Percentiles rank a stretch among this genome's conserved stretches.
Conservation (phyloP, 2,329 filamentous ascomycete genomes). For the Ophiostoma novo-ulmi region DNA sequence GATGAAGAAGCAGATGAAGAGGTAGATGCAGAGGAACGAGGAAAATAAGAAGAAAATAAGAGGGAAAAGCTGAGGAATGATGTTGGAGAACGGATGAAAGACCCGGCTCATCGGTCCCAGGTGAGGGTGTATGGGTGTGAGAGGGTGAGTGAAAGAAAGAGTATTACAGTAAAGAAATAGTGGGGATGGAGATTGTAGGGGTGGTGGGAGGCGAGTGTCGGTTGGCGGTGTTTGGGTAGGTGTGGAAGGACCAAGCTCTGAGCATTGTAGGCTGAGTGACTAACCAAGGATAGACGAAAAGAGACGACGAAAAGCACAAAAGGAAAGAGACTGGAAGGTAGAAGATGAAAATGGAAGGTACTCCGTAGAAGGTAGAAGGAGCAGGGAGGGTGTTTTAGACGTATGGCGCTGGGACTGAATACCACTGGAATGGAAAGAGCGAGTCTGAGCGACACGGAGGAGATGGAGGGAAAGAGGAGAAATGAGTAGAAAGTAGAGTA, state of each 20-base stretch:
- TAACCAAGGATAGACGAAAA: neutral
- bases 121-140: slow-evolving; percentile 16
- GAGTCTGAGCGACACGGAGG: neutral
- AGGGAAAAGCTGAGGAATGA: neutral
- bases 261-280: neutral
- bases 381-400: slow-evolving; percentile 12
- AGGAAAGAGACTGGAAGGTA: slow-evolving; percentile 1
- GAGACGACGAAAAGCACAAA: neutral
- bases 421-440: neutral
- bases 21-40: neutral
- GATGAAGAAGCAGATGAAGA: neutral
- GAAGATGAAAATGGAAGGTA: neutral
- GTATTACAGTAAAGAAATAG: neutral
- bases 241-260: neutral
- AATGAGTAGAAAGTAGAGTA: neutral
- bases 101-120: slow-evolving; percentile 33
- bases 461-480: neutral
- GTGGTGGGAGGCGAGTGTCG: slow-evolving; percentile 28
- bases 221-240: slow-evolving; percentile 15
- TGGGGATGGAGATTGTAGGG: slow-evolving; percentile 18
- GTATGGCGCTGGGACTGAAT: neutral
- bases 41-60: too few species aligned
- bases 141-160: slow-evolving; percentile 14
- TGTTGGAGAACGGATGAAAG: slow-evolving; percentile 31
- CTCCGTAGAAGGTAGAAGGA: neutral